These are phyloP conservation scores for Linnemannia hyalina DNA, from an alignment of 192 early-diverging fungal genomes.

Conservation along the genomic window DNA sequence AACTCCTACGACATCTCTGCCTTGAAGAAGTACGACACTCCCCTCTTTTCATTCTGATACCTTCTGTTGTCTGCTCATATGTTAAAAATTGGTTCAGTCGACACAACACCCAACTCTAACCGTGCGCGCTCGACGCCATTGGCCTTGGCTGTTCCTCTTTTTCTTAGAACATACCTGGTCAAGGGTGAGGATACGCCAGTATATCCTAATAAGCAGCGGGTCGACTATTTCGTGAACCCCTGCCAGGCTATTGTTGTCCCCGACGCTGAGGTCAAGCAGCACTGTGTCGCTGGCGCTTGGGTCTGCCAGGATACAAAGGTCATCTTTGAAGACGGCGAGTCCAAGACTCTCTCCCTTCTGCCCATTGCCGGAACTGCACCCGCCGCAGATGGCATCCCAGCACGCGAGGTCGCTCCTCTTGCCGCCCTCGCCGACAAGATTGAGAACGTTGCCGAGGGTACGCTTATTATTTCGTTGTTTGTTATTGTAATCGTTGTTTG, in stretches of 20 bases:
- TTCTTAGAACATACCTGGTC: slow-evolving; percentile 28
- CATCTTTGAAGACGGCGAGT: slow-evolving; percentile 10
- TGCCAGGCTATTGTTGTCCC: slow-evolving; percentile 45
- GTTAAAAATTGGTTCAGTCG: not conserved
- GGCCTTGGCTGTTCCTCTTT: not conserved
- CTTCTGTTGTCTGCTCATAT: not conserved
- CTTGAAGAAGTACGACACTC: slow-evolving; percentile 21
- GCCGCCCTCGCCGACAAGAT: slow-evolving; percentile 15
- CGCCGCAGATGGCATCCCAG: slow-evolving; percentile 25
- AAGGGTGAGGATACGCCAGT: slow-evolving; percentile 16
- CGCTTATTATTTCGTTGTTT: not conserved
- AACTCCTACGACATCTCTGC: slow-evolving; percentile 37
- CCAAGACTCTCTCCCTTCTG: slow-evolving; percentile 19
- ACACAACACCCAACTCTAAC: not conserved
- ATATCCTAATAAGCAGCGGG: slow-evolving; percentile 27
- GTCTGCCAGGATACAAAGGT: slow-evolving; percentile 47
- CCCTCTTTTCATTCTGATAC: not conserved
- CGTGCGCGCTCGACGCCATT: not conserved
- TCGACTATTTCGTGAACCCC: slow-evolving; percentile 45
- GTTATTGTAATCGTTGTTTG: not conserved
- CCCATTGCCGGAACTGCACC: slow-evolving; percentile 43
- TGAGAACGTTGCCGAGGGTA: slow-evolving; percentile 43
- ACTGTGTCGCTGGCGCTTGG: slow-evolving; percentile 36
- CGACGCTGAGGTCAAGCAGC: slow-evolving; percentile 20
- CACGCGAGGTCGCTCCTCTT: slow-evolving; percentile 34